These are phyloP conservation scores for Manihot esculenta DNA, from an alignment of 441 rosid species.

Conservation along the genomic window DNA sequence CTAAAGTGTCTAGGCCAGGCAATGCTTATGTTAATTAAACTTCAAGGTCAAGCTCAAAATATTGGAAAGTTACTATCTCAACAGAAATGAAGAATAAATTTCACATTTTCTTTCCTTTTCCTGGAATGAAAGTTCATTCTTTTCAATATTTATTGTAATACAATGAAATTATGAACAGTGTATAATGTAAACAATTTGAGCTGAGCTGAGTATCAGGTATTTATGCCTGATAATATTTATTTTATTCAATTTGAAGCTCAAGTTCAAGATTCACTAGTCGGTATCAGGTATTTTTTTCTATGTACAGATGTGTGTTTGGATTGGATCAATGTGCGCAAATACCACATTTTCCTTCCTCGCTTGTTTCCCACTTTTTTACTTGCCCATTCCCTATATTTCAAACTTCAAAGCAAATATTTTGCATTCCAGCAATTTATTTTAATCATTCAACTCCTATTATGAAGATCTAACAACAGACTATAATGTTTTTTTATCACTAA, in stretches of 20 bases:
- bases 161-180: no score
- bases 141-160: no score
- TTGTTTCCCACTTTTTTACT: no score
- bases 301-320: not conserved
- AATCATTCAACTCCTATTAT: not conserved
- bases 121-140: no score
- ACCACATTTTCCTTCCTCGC: not conserved
- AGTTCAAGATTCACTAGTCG: not conserved
- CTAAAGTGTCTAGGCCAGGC: no score
- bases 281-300: not conserved
- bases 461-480: not conserved
- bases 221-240: not conserved
- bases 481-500: not conserved
- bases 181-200: no score
- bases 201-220: no score
- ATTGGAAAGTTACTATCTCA: no score
- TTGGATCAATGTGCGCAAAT: not conserved
- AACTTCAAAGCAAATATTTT: not conserved
- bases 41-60: no score
- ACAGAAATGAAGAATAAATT: no score
- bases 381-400: not conserved
- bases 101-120: no score
- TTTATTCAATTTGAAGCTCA: not conserved
- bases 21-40: no score
- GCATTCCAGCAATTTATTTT: not conserved